Conservation (phyloP, 1,139 yeast species). For the Scheffersomyces titani region DNA sequence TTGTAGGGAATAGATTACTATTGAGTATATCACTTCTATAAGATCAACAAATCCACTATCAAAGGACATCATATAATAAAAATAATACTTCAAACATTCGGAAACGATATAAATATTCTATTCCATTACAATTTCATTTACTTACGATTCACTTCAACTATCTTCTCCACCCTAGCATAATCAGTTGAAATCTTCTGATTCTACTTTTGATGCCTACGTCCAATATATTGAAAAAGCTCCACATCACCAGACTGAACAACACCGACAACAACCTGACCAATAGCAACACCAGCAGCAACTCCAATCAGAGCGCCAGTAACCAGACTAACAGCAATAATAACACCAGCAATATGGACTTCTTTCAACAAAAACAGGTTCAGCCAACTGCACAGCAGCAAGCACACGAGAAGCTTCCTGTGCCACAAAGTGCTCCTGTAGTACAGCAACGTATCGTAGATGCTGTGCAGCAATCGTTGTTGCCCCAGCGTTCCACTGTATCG, state of each 20-base stretch:
- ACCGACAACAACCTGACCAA: constrained; percentile 5
- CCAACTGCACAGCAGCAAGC: constrained; percentile 6
- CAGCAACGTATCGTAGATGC: constrained; percentile 17
- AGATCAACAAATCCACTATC: neutral
- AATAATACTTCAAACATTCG: too few species aligned
- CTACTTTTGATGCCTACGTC: constrained; percentile 20
- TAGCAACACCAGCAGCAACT: constrained; percentile 7
- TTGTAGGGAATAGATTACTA: neutral
- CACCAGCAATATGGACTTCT: constrained; percentile 2
- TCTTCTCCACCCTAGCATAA: neutral
- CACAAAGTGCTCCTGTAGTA: constrained; percentile 1
- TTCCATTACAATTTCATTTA: neutral
- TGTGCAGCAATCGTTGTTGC: constrained; percentile 22
- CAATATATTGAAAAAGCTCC: constrained; percentile 24
- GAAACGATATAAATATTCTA: neutral
- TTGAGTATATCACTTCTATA: neutral
- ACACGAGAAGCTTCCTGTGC: constrained; percentile 5
- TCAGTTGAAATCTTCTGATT: neutral
- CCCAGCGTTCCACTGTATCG: constrained; percentile 31
- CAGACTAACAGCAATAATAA: neutral
- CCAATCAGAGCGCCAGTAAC: constrained; percentile 9
- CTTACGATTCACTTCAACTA: neutral
- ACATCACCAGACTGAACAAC: constrained; percentile 19
- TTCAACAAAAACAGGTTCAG: constrained; percentile 5
- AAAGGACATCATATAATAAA: neutral